Percentiles rank a stretch among this genome's conserved stretches.
Conservation (phyloP, 805 yeast genomes). For the Candida dendrica region DNA sequence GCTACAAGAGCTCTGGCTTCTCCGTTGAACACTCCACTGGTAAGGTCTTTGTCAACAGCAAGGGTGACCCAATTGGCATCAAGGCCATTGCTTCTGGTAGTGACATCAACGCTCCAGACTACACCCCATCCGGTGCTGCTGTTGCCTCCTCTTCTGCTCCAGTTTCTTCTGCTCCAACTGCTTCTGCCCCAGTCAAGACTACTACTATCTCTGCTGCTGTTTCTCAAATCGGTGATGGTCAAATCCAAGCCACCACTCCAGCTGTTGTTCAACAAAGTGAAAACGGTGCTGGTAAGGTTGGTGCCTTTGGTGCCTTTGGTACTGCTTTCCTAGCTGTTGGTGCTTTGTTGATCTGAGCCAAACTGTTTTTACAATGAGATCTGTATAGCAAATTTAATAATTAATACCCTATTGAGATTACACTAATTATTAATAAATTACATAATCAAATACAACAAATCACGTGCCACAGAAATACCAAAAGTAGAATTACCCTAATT, state of each 20-base stretch:
- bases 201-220: neutral
- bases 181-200: slow-evolving; percentile 3
- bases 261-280: slow-evolving; percentile 8
- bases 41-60: slow-evolving; percentile 6
- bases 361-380: no score
- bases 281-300: slow-evolving; percentile 21
- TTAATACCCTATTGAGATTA: no score
- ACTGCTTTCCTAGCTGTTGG: slow-evolving; percentile 25
- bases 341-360: slow-evolving; percentile 20
- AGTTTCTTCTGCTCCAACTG: neutral
- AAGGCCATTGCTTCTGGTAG: slow-evolving; percentile 16
- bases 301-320: slow-evolving; percentile 16
- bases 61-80: slow-evolving; percentile 12
- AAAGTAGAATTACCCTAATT: neutral
- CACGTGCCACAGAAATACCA: neutral
- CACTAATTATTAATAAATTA: no score
- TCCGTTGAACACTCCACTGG: slow-evolving; percentile 19
- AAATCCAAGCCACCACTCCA: neutral
- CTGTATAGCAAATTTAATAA: no score
- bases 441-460: neutral
- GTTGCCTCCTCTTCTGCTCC: slow-evolving; percentile 1
- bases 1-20: slow-evolving; percentile 24
- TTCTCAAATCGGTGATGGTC: neutral
- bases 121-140: slow-evolving; percentile 2
- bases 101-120: slow-evolving; percentile 11